A percentile compares a stretch with the other conserved stretches of the same genome.
Conservation (phyloP, 2,329 filamentous ascomycete species). For the Venturiaceae sp. region DNA sequence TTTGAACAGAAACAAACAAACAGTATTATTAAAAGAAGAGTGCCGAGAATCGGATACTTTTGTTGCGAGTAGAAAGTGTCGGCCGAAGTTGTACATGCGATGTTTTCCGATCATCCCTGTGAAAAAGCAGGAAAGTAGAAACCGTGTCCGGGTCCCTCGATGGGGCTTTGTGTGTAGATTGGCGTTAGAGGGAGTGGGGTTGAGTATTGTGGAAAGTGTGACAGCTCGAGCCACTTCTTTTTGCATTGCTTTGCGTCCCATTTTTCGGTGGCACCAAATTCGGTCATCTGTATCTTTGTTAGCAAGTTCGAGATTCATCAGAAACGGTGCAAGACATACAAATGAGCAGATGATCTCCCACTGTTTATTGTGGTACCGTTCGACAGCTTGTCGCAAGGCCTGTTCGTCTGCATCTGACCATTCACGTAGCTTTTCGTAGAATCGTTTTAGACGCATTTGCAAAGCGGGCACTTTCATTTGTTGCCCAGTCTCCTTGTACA, state of each 20-base stretch:
- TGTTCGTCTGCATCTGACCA: conserved; percentile 42
- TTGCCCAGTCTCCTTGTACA: conserved; percentile 38
- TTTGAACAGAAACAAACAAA: not conserved
- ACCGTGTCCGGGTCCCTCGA: not conserved
- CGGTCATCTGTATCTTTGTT: conserved; percentile 34
- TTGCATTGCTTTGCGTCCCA: conserved; percentile 41
- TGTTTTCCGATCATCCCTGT: not conserved
- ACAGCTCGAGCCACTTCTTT: conserved; percentile 39
- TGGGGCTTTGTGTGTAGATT: not conserved
- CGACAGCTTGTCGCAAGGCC: conserved; percentile 39
- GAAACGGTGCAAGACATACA: conserved; percentile 23
- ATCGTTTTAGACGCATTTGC: conserved; percentile 44
- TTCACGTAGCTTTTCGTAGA: conserved; percentile 39
- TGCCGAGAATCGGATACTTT: not conserved
- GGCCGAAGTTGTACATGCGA: not conserved
- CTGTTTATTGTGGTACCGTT: conserved; percentile 43
- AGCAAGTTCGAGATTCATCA: not conserved
- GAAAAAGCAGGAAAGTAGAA: not conserved
- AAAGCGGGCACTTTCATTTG: conserved; percentile 41
- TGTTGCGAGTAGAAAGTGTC: not conserved
- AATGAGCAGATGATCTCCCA: conserved; percentile 44
- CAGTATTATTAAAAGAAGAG: not conserved
- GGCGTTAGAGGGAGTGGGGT: not conserved
- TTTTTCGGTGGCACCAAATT: conserved; percentile 38
- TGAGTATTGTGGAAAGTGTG: not conserved